A percentile compares a stretch with the other conserved stretches of the same genome.
Conservation (phyloP, 164 flowering plant species). For the Magnolia kwangsiensis region DNA sequence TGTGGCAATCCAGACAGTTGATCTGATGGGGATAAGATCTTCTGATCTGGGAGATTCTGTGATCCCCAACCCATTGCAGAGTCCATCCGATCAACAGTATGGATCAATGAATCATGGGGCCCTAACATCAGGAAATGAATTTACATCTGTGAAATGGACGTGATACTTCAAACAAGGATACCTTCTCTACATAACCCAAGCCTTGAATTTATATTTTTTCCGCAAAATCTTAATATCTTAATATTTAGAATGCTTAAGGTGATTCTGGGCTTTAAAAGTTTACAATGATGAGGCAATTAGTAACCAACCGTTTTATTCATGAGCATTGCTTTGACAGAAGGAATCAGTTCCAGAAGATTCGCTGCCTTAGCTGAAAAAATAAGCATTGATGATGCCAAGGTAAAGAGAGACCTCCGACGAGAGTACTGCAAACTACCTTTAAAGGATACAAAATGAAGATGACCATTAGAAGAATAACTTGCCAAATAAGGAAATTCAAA, state of each 20-base stretch:
- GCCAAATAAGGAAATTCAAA: neutral
- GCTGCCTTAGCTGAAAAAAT: slow-evolving; percentile 66
- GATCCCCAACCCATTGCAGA: neutral
- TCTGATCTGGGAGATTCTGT: too few relatives aligned
- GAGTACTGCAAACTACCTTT: slow-evolving; percentile 66
- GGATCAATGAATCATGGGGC: neutral
- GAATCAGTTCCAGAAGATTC: slow-evolving; percentile 51
- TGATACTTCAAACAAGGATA: neutral
- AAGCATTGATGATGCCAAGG: slow-evolving; percentile 78
- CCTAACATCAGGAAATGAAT: neutral
- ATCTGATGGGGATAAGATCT: neutral
- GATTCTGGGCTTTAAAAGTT: neutral
- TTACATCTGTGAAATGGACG: neutral
- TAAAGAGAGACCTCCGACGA: slow-evolving; percentile 76
- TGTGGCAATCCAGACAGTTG: neutral
- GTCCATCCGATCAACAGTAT: neutral
- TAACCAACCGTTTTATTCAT: slow-evolving; percentile 48
- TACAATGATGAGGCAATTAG: slow-evolving; percentile 5
- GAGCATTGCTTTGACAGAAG: slow-evolving; percentile 52
- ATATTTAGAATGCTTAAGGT: neutral
- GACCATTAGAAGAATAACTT: slow-evolving; percentile 7
- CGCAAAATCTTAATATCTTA: neutral
- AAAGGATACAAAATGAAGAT: slow-evolving; percentile 18
- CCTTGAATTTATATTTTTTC: neutral
- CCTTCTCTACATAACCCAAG: neutral